These are phyloP conservation scores for Kalanchoe fedtschenkoi DNA, from an alignment of 164 flowering plant species.

Conservation along the genomic window DNA sequence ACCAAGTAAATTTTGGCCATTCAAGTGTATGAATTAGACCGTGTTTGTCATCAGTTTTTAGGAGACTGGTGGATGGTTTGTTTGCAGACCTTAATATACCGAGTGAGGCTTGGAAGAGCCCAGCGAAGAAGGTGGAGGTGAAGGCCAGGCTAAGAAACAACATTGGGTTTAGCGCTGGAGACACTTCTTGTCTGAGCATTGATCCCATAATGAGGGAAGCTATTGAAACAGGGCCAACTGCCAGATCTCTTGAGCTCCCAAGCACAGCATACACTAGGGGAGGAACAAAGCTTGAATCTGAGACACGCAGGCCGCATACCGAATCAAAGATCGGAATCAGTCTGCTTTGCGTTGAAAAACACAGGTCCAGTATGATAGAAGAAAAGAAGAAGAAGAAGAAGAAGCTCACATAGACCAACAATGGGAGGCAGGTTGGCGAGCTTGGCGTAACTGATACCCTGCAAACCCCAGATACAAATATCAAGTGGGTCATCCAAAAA, in stretches of 20 bases:
- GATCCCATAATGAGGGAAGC: slow-evolving; percentile 85
- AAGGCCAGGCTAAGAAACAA: slow-evolving; percentile 81
- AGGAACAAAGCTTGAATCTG: slow-evolving; percentile 95
- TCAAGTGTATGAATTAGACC: neutral
- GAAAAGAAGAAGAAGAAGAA: neutral
- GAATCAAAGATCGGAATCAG: neutral
- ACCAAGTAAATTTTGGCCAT: neutral
- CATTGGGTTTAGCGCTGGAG: slow-evolving; percentile 46
- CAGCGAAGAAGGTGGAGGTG: slow-evolving; percentile 83
- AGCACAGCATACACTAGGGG: slow-evolving; percentile 80
- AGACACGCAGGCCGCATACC: slow-evolving; percentile 1
- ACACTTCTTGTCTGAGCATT: slow-evolving; percentile 70
- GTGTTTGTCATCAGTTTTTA: neutral
- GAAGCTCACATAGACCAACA: slow-evolving; percentile 51
- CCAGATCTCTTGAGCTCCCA: slow-evolving; percentile 85
- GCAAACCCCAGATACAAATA: slow-evolving; percentile 7
- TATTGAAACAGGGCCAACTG: slow-evolving; percentile 93
- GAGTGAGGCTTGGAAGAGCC: slow-evolving; percentile 77
- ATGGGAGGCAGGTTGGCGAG: slow-evolving; percentile 84
- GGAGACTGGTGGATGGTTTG: neutral
- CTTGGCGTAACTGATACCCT: slow-evolving; percentile 94
- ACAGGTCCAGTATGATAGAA: neutral
- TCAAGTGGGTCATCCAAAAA: neutral
- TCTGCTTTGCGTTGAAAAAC: neutral
- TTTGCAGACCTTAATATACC: slow-evolving; percentile 61